Percentiles rank a stretch among this genome's conserved stretches.
These are phyloP conservation scores for Sporothrix pallida DNA, from an alignment of 2,329 filamentous ascomycete genomes.

Conservation along the genomic window DNA sequence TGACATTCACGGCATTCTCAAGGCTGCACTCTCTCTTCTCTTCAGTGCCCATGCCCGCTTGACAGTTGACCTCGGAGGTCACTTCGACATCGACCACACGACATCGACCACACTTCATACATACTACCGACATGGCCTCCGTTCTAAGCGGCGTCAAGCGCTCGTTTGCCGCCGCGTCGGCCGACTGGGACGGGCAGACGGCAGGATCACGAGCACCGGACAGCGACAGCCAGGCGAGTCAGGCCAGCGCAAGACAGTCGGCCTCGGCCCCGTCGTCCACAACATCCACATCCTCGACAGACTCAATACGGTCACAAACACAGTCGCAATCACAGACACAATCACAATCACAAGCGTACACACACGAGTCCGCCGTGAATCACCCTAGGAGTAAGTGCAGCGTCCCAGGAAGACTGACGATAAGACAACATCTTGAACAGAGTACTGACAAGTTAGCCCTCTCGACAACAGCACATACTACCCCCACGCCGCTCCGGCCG, in stretches of 20 bases:
- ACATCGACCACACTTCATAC: background rate
- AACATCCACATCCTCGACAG: background rate
- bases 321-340: background rate
- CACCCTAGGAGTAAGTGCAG: background rate
- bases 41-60: background rate
- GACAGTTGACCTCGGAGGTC: background rate
- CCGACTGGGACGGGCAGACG: slow-evolving; percentile 24
- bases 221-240: background rate
- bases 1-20: background rate
- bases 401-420: too few relatives aligned
- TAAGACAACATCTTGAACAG: background rate
- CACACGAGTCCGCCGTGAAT: background rate
- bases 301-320: background rate
- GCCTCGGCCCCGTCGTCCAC: background rate
- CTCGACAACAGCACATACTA: background rate
- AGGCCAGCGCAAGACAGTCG: background rate
- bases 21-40: too few relatives aligned
- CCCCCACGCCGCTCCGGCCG: slow-evolving; percentile 7
- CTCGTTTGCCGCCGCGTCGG: slow-evolving; percentile 25
- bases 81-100: background rate
- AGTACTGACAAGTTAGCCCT: background rate
- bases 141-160: slow-evolving; percentile 25
- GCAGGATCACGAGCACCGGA: background rate
- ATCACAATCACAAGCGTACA: background rate
- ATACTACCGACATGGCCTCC: background rate